phyloP scores from a whole-genome alignment of 1,284 basidiomycete genomes.

The Vanrija humicola region DNA sequence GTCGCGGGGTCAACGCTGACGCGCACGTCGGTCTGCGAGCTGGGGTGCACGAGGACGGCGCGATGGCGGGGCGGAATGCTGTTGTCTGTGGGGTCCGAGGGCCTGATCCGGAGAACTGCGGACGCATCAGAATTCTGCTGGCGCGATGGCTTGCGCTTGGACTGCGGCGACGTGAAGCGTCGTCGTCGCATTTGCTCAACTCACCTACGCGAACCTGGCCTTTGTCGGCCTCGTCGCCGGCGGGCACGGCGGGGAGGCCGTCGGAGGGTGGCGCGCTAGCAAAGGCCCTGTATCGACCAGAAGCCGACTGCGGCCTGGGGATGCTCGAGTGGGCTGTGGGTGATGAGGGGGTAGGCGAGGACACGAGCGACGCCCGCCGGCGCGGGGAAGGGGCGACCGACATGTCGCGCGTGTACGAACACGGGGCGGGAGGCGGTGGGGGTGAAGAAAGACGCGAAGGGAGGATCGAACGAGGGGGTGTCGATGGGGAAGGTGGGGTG shows the following conservation, averaged over 20 bases:
- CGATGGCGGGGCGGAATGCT: constrained; percentile 92
- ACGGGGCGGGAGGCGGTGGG: too few species aligned
- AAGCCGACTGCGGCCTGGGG: constrained; percentile 28
- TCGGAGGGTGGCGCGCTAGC: neutral
- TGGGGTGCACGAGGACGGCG: constrained; percentile 75
- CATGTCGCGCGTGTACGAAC: too few species aligned
- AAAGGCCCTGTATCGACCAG: constrained; percentile 16
- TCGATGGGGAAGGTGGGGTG: too few species aligned
- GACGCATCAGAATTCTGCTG: neutral
- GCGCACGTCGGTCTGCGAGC: constrained; percentile 62
- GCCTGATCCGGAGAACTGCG: constrained; percentile 85
- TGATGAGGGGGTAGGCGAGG: constrained; percentile 24
- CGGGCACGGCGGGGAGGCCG: neutral
- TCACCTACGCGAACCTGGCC: constrained; percentile 43
- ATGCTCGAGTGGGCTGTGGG: constrained; percentile 22
- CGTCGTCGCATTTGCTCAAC: constrained; percentile 9
- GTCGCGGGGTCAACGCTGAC: constrained; percentile 60
- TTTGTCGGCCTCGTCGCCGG: constrained; percentile 21
- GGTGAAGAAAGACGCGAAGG: too few species aligned
- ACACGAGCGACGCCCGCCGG: constrained; percentile 19
- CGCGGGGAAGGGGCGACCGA: constrained; percentile 5
- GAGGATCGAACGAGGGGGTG: too few species aligned
- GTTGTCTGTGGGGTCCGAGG: constrained; percentile 76
- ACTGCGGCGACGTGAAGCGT: neutral
- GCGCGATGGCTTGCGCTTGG: neutral